Percentiles rank a stretch among this genome's conserved stretches.
These are phyloP conservation scores for Xanthoconium purpureum DNA, from an alignment of 768 basidiomycete genomes.

Conservation along the genomic window DNA sequence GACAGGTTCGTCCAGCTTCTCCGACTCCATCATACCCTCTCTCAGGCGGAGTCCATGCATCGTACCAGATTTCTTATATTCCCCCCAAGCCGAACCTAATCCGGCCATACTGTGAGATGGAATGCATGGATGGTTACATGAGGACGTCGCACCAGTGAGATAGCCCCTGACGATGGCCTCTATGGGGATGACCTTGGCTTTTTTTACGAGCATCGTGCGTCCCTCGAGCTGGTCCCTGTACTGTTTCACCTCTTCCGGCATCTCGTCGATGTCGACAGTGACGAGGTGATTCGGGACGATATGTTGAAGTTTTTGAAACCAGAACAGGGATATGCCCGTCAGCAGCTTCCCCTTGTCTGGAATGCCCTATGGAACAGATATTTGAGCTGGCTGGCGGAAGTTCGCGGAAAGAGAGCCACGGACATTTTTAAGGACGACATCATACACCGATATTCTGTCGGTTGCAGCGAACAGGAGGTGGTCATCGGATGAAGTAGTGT, in stretches of 20 bases:
- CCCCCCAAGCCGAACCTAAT: constrained; percentile 91
- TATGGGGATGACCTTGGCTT: constrained; percentile 83
- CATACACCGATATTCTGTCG: constrained; percentile 95
- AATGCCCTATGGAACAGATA: constrained; percentile 62
- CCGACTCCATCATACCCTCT: constrained; percentile 75
- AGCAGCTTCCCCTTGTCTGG: constrained; percentile 90
- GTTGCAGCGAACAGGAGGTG: constrained; percentile 90
- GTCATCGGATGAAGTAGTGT: constrained; percentile 65
- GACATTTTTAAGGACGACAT: constrained; percentile 92
- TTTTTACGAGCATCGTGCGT: constrained; percentile 86
- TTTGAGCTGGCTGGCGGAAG: background rate
- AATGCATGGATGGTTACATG: background rate
- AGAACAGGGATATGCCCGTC: constrained; percentile 89
- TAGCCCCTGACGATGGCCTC: constrained; percentile 98
- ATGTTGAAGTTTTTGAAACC: constrained; percentile 80
- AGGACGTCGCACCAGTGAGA: constrained; percentile 68
- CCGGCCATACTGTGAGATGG: constrained; percentile 6
- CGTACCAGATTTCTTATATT: constrained; percentile 85
- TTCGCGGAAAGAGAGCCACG: constrained; percentile 30
- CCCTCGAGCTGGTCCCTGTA: constrained; percentile 79
- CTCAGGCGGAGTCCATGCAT: constrained; percentile 84
- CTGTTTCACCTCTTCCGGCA: constrained; percentile 76
- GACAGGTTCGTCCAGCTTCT: constrained; percentile 75
- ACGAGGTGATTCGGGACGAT: constrained; percentile 91
- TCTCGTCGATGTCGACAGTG: constrained; percentile 68